Conservation (phyloP, 116 monocot genomes). For the Iris pallida region DNA sequence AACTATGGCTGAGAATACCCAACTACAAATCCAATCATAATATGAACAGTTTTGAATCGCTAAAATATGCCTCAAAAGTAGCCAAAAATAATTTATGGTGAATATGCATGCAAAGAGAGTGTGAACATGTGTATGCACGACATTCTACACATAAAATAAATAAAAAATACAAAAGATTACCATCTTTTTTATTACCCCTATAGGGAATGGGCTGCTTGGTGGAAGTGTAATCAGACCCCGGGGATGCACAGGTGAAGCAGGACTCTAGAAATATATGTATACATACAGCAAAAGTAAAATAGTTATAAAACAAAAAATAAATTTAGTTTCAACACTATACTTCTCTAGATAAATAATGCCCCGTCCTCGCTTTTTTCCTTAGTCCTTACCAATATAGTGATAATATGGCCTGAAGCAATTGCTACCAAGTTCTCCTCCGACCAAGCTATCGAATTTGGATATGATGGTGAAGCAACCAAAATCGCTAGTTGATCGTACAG, state of each 20-base stretch:
- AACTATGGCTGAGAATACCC: no score
- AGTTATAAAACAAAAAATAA: no score
- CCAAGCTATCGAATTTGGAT: conserved; percentile 81
- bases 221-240: conserved; percentile 60
- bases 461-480: conserved; percentile 61
- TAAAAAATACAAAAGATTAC: conserved; percentile 23
- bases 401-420: conserved; percentile 62
- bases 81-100: no score
- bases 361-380: no score
- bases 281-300: no score
- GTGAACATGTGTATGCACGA: no score
- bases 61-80: no score
- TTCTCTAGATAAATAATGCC: no score
- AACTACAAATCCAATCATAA: neutral
- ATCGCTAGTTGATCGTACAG: conserved; percentile 36
- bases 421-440: conserved; percentile 88
- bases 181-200: conserved; percentile 63
- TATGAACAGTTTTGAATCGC: no score
- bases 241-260: conserved; percentile 43
- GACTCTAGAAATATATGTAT: conserved; percentile 42
- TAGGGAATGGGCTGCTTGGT: conserved; percentile 44
- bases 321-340: no score
- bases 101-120: no score
- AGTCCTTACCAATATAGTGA: conserved; percentile 63
- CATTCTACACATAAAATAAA: no score